These are phyloP conservation scores for Skeletonema grethae DNA, from an alignment of 108 stramenopile species.

Conservation along the genomic window DNA sequence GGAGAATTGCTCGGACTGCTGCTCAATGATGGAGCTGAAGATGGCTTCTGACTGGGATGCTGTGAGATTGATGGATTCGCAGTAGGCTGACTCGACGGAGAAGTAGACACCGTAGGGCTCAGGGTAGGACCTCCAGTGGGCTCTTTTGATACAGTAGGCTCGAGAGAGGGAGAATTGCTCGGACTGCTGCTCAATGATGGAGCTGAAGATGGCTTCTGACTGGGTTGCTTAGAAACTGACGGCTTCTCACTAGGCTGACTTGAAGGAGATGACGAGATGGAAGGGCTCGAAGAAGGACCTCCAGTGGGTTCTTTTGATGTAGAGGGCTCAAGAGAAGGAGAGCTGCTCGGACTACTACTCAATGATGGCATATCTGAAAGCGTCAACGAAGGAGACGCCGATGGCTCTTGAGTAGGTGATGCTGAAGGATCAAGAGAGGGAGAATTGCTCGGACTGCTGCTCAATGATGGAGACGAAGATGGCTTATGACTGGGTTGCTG, in stretches of 20 bases:
- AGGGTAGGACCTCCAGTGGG: not conserved
- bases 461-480: conserved; percentile 10
- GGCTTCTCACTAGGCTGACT: not conserved
- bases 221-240: not conserved
- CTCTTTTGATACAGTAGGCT: not conserved
- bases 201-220: not conserved
- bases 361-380: not conserved
- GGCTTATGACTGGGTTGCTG: conserved; percentile 1
- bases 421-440: not conserved
- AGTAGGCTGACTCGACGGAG: not conserved
- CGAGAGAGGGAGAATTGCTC: conserved; percentile 8
- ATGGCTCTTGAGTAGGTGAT: not conserved
- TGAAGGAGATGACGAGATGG: not conserved
- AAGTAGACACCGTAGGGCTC: conserved; percentile 11
- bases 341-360: not conserved
- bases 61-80: not conserved
- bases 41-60: not conserved
- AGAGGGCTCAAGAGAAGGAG: not conserved
- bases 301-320: not conserved
- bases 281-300: not conserved
- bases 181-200: not conserved
- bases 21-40: not conserved
- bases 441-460: conserved; percentile 7
- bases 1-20: not conserved
- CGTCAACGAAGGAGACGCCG: not conserved